phyloP scores from a whole-genome alignment of 73 alveolate genomes.

The Effrenium voratum region DNA sequence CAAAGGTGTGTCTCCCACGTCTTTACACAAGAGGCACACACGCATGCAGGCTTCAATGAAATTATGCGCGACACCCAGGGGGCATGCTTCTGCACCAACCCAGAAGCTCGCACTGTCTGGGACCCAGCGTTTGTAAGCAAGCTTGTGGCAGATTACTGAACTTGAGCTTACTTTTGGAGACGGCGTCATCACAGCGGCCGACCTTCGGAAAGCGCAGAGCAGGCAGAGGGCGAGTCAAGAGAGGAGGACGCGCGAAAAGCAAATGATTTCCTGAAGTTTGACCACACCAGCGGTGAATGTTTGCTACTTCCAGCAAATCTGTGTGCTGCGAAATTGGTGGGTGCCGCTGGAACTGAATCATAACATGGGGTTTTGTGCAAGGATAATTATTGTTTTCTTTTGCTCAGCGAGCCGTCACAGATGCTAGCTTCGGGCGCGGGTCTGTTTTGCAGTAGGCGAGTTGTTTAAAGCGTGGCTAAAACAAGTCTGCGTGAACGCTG shows the following conservation, averaged over 20 bases:
- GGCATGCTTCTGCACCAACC: not conserved
- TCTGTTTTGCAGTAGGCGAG: too few relatives aligned
- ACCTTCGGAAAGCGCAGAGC: not conserved
- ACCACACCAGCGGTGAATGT: not conserved
- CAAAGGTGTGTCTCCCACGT: not conserved
- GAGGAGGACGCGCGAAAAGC: not conserved
- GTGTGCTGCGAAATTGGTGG: not conserved
- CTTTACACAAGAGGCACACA: not conserved
- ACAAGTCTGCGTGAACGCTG: not conserved
- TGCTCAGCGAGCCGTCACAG: not conserved
- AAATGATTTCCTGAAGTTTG: not conserved
- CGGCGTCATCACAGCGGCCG: not conserved
- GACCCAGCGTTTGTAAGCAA: not conserved
- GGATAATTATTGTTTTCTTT: not conserved
- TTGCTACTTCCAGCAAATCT: not conserved
- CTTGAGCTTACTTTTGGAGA: not conserved
- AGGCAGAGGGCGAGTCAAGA: not conserved
- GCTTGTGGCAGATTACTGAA: not conserved
- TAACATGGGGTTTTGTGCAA: not conserved
- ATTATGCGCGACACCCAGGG: not conserved
- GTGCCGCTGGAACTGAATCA: not conserved
- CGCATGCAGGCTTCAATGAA: not conserved
- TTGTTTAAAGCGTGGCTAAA: not conserved
- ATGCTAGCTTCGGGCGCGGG: not conserved
- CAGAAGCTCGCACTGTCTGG: not conserved